A percentile compares a stretch with the other conserved stretches of the same genome.
Evolutionary conservation across 163 green algal species (phyloP).

Genomic region (Chlorella variabilis): DNA sequence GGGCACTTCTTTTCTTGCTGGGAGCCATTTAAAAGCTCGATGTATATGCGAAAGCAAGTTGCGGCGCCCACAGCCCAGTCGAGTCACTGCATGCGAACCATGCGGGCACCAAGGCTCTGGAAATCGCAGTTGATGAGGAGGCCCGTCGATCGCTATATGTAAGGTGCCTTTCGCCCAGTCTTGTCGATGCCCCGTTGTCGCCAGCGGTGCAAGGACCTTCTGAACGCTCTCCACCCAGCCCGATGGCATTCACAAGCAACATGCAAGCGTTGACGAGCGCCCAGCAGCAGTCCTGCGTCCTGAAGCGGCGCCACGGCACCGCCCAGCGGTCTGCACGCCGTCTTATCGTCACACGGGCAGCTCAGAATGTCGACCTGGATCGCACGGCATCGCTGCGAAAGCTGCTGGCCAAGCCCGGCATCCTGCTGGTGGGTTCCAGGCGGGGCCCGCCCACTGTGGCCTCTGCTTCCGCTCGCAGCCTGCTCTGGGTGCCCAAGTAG

Average conservation of each 20-base stretch:
- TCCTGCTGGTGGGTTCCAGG: conserved; percentile 32
- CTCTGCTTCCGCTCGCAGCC: neutral
- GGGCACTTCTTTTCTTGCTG: neutral
- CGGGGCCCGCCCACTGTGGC: too few species aligned
- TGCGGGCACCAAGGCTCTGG: neutral
- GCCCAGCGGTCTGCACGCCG: neutral
- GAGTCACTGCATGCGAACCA: too few species aligned
- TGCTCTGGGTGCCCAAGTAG: neutral
- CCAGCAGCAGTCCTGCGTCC: too few species aligned
- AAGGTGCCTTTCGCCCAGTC: too few species aligned
- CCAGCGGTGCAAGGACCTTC: too few species aligned
- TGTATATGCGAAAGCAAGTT: neutral
- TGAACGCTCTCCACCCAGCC: too few species aligned
- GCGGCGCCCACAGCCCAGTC: neutral
- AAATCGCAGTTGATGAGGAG: too few species aligned
- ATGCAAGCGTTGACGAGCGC: neutral
- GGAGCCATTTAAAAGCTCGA: neutral
- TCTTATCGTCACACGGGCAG: neutral
- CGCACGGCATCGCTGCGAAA: conserved; percentile 9
- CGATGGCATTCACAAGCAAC: too few species aligned
- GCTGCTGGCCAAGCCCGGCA: conserved; percentile 35
- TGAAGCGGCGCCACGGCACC: too few species aligned
- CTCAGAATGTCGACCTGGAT: too few species aligned
- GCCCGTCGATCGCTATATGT: too few species aligned
- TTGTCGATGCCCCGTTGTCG: too few species aligned